phyloP scores from a whole-genome alignment of 306 rosid genomes.

The Leucaena leucocephala region DNA sequence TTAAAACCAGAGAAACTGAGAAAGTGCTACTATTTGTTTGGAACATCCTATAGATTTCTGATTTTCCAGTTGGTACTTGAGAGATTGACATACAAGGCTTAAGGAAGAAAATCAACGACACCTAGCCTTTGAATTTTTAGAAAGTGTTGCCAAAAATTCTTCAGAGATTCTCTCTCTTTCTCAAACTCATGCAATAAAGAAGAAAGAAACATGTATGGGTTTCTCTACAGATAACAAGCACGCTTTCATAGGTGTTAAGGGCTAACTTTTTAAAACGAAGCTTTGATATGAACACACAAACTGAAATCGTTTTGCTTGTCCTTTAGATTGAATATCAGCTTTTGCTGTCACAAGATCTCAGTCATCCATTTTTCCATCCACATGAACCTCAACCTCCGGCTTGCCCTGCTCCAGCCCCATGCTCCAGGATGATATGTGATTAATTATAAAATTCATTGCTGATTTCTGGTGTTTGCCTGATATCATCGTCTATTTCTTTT shows the following conservation, averaged over 20 bases:
- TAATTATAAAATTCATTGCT: neutral
- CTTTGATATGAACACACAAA: neutral
- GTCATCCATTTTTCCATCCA: neutral
- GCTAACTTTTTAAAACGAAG: neutral
- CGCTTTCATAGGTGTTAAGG: neutral
- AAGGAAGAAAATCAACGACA: slow-evolving; percentile 23
- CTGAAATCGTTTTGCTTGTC: neutral
- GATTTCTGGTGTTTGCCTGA: neutral
- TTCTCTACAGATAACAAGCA: neutral
- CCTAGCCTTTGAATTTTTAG: neutral
- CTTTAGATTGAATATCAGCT: neutral
- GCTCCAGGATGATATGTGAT: neutral
- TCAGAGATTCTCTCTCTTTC: too few relatives aligned
- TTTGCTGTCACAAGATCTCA: neutral
- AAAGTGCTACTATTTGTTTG: slow-evolving; percentile 1
- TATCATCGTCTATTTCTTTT: neutral
- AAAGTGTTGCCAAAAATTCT: neutral
- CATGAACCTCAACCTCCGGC: neutral
- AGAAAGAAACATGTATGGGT: neutral
- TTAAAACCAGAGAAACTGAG: slow-evolving; percentile 18
- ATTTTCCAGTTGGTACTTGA: neutral
- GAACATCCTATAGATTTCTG: neutral
- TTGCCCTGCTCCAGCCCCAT: too few relatives aligned
- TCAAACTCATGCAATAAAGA: too few relatives aligned
- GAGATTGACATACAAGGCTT: neutral